Percentiles rank a stretch among this genome's conserved stretches.
phyloP scores from a whole-genome alignment of 768 basidiomycete genomes.

The Pleurotus eryngii region DNA sequence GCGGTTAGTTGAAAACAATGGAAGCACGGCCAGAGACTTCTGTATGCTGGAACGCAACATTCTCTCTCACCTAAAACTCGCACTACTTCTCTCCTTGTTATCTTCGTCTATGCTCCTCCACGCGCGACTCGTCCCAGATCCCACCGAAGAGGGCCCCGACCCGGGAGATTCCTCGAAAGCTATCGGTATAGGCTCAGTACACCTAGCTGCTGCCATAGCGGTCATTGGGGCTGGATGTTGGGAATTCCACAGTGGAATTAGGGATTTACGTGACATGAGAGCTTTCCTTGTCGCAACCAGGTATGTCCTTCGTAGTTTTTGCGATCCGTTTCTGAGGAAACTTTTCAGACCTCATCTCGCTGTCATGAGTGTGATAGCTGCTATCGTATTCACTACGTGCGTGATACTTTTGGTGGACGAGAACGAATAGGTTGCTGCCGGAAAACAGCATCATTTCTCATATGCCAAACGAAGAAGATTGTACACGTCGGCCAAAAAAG shows the following conservation, averaged over 20 bases:
- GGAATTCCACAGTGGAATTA: slow-evolving; percentile 62
- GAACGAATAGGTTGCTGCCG: neutral
- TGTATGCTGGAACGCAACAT: slow-evolving; percentile 80
- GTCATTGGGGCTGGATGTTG: slow-evolving; percentile 29
- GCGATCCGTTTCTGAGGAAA: too few relatives aligned
- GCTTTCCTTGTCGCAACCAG: slow-evolving; percentile 60
- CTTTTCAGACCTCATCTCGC: slow-evolving; percentile 44
- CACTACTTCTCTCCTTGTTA: slow-evolving; percentile 58
- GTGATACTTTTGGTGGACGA: slow-evolving; percentile 45
- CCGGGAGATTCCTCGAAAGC: slow-evolving; percentile 6
- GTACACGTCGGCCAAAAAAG: too few relatives aligned
- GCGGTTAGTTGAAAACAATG: slow-evolving; percentile 39
- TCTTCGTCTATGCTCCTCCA: slow-evolving; percentile 63
- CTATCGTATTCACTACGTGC: slow-evolving; percentile 48
- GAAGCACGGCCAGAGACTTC: slow-evolving; percentile 69
- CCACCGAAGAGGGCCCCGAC: slow-evolving; percentile 16
- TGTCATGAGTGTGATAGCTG: slow-evolving; percentile 47
- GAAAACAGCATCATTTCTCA: too few relatives aligned
- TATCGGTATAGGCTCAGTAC: neutral
- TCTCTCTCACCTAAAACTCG: slow-evolving; percentile 65
- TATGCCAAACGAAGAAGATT: too few relatives aligned
- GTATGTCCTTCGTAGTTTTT: slow-evolving; percentile 24
- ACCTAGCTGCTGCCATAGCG: neutral
- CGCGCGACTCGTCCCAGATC: slow-evolving; percentile 52
- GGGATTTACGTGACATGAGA: slow-evolving; percentile 52